Conservation (phyloP, 148 eudicot species). For the Rhododendron ferrugineum region DNA sequence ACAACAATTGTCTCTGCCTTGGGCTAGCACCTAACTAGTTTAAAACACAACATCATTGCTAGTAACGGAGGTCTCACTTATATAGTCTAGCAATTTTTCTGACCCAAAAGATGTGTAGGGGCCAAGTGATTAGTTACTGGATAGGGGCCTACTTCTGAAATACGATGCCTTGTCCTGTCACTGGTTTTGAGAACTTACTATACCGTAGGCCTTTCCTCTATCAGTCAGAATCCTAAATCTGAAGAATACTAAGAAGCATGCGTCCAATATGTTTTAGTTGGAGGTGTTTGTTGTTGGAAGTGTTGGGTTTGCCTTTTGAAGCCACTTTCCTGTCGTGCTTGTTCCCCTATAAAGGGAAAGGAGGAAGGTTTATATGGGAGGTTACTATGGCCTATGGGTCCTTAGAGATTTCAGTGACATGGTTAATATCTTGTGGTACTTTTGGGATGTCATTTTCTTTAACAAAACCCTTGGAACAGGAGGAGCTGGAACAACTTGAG, state of each 20-base stretch:
- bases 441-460: background rate
- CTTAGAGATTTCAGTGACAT: background rate
- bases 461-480: slow-evolving; percentile 33
- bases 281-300: background rate
- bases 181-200: background rate
- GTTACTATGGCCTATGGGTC: too few species aligned
- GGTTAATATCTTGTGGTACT: background rate
- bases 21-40: background rate
- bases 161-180: background rate
- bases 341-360: background rate
- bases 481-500: slow-evolving; percentile 76
- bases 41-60: background rate
- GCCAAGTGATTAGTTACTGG: background rate
- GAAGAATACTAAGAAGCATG: background rate
- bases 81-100: background rate
- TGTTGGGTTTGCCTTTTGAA: background rate
- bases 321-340: background rate
- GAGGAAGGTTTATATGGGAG: background rate
- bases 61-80: background rate
- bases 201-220: background rate
- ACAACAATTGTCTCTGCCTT: background rate
- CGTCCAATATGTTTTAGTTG: background rate
- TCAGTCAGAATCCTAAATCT: background rate
- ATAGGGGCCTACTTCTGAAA: background rate
- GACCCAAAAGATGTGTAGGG: background rate